Base-by-base conservation (phyloP, 805 yeast species). In the Candida verbasci region DNA sequence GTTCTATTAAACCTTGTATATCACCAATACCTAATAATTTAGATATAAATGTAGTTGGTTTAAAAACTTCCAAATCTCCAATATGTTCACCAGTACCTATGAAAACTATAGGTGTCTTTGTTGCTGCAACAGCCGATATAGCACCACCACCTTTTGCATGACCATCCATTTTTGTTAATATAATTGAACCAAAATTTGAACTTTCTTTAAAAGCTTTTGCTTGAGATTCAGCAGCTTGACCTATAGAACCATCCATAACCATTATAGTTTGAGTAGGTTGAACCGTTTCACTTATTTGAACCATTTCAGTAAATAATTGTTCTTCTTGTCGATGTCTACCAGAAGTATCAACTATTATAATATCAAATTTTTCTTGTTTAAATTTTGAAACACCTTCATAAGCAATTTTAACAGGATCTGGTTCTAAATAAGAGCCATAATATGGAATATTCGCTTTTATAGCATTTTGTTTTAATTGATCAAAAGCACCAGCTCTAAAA, bases 61-160 rank as follows among this genome's bases (percentile, higher is more conserved):
- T 82, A 58, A 91, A 91, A 32, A 84, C 78, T 60, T 93, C 98
- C 42, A 91, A 74, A 57, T 91, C 97, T 38, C 83, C 85, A 24
- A 89, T 84, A 55, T 93, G 98, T 60, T 91, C 98, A 56, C 98
- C 98, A 3, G 97, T 91, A 76, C 98, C 98, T 41, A 91, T 93
- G 55, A 91, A 91, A 7, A 85, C 86, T 48, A 91, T 83, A 6
- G 98, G 98, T 0, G 97, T 93, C 38, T 85, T 74, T 2, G 97
- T 91, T 2, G 96, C 93, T 2, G 98, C 98, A 37, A 91, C 97
- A 0, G 98, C 98, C 26, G 96, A 87, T 37, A 91, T 89, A 21
- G 98, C 98, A 70, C 98, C 98, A 65, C 98, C 98, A 59, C 98
- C 98, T 64, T 85, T 91, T 25, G 97, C 98, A 53, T 93, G 97